Evolutionary conservation across 768 basidiomycete species (phyloP), one percentile per base, ranked within the genome.

Genomic region (Psilocybe cyanescens): DNA sequence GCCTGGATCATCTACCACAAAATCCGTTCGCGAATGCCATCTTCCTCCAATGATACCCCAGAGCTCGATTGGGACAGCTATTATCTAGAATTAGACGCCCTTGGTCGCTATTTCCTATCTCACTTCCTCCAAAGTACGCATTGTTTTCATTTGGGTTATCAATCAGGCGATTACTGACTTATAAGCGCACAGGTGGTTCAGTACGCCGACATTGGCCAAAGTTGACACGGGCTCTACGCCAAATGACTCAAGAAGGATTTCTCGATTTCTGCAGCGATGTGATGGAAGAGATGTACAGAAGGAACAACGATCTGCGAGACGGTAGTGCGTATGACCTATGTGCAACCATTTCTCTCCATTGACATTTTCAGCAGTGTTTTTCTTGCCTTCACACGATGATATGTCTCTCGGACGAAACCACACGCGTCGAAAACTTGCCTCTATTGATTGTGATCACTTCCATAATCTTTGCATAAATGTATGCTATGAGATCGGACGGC

Each of bases 231-330:
- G 62, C 62, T n/a, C 48, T 63, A 17, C 54, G 51, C 6, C 58
- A 63, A 53, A 63, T 63, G 58, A 49, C 62, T 3, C 39, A 6
- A 14, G 58, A 51, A 39, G 12, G 30, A 8, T 60, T 63, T 39
- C 56, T 56, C 48, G 61, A 62, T 12, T 55, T 65, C 12, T 65
- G 61, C 44, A 35, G 55, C 33, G 64, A 65, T 17, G 48, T 65
- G 3, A n/a, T 17, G n/a, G 64, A 65, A 45, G 64, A 65, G 51
- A 65, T 65, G 8, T 46, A 11, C 47, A 46, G 64, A 8, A 57
- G 64, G 46, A 59, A 65, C n/a, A 65, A 65, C 35, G 55, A 59
- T 16, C 54, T 61, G 19, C 51, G 64, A 16, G 64, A 65, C 19
- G 64, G 64, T 17, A 30, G 64, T 65, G 35, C 19, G 63, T 49